Percentiles rank a stretch among this genome's conserved stretches.
phyloP scores from a whole-genome alignment of 2,329 filamentous ascomycete genomes.

The Aurifilum marmelostoma region DNA sequence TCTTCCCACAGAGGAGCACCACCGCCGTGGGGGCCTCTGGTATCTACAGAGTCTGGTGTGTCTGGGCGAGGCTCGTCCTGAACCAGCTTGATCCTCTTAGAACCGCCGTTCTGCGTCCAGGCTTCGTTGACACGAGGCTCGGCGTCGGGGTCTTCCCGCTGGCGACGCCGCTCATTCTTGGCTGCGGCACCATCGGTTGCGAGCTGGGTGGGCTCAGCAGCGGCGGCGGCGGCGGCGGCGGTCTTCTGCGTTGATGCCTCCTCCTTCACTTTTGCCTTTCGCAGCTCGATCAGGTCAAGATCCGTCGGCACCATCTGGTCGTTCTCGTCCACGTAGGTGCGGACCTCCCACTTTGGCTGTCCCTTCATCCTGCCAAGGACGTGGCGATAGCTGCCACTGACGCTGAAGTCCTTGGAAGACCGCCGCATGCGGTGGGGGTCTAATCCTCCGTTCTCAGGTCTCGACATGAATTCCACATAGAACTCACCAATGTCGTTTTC shows the following conservation, averaged over 20 bases:
- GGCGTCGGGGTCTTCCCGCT: conserved; percentile 22
- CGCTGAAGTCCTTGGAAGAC: conserved; percentile 81
- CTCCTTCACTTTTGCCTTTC: conserved; percentile 37
- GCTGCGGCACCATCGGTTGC: conserved; percentile 6
- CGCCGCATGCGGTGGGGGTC: conserved; percentile 88
- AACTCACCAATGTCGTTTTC: conserved; percentile 80
- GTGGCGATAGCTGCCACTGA: conserved; percentile 88
- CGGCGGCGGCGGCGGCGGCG: conserved; percentile 29
- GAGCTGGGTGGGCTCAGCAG: background rate
- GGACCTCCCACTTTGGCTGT: conserved; percentile 68
- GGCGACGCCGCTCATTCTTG: conserved; percentile 15
- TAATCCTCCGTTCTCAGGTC: conserved; percentile 73
- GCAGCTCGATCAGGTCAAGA: conserved; percentile 65
- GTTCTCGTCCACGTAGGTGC: conserved; percentile 68
- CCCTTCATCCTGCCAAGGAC: conserved; percentile 73
- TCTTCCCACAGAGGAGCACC: conserved; percentile 9
- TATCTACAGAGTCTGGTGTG: conserved; percentile 23
- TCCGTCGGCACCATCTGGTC: conserved; percentile 92
- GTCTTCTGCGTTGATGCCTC: conserved; percentile 30
- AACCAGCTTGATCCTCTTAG: conserved; percentile 47
- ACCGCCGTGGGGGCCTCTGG: background rate
- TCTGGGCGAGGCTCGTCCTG: conserved; percentile 21
- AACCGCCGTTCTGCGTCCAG: conserved; percentile 45
- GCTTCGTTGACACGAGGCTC: conserved; percentile 42
- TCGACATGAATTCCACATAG: conserved; percentile 86